Percentiles rank a stretch among this genome's conserved stretches.
phyloP scores from a whole-genome alignment of 208 protist species.

The Trypanosoma cruzi region DNA sequence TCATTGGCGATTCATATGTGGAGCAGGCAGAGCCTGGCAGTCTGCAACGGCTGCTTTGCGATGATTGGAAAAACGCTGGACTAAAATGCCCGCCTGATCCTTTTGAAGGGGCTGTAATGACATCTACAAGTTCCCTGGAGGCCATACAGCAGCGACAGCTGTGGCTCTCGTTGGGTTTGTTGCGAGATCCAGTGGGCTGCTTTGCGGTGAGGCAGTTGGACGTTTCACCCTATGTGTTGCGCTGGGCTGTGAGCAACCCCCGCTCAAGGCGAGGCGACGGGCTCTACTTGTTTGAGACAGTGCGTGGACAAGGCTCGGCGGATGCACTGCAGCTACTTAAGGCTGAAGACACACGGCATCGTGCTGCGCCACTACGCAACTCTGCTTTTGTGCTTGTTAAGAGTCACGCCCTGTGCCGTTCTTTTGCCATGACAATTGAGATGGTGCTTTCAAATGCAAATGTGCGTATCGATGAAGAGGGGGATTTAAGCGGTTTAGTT shows the following conservation, averaged over 20 bases:
- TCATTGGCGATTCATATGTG: slow-evolving; percentile 45
- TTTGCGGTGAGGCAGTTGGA: slow-evolving; percentile 30
- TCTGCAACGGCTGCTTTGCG: slow-evolving; percentile 27
- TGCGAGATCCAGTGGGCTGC: slow-evolving; percentile 33
- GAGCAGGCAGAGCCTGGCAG: slow-evolving; percentile 26
- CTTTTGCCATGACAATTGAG: slow-evolving; percentile 42
- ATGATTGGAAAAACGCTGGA: slow-evolving; percentile 32
- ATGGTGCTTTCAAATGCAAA: slow-evolving; percentile 29
- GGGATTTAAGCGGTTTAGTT: slow-evolving; percentile 35
- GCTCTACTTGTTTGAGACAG: slow-evolving; percentile 26
- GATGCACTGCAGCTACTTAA: slow-evolving; percentile 26
- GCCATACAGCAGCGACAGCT: slow-evolving; percentile 70
- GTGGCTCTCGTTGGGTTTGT: slow-evolving; percentile 44
- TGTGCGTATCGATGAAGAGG: slow-evolving; percentile 49
- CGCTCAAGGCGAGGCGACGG: slow-evolving; percentile 21
- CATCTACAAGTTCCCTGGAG: slow-evolving; percentile 66
- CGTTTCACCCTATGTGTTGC: slow-evolving; percentile 29
- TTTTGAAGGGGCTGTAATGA: slow-evolving; percentile 56
- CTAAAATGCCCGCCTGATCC: slow-evolving; percentile 29
- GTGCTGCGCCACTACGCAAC: slow-evolving; percentile 34
- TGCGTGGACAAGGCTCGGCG: slow-evolving; percentile 13
- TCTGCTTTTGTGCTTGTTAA: slow-evolving; percentile 69
- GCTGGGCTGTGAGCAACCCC: slow-evolving; percentile 23
- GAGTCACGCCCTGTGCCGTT: slow-evolving; percentile 55
- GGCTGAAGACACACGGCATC: slow-evolving; percentile 21